Evolutionary conservation across 306 rosid species (phyloP).

Genomic region (Pterocarpus santalinus): DNA sequence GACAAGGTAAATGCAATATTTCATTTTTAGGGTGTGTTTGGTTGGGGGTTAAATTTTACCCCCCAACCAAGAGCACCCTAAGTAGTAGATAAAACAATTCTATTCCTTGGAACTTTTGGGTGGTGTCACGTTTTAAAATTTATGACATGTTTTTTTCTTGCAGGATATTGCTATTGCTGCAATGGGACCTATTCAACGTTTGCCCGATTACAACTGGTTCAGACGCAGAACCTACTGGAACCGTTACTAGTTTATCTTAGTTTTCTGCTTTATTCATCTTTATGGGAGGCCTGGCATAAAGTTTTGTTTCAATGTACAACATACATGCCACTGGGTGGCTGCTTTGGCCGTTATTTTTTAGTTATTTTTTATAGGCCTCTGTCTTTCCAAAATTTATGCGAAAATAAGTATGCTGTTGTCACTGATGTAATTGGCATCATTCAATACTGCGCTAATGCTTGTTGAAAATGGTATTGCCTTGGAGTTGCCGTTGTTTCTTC

Average conservation of each 20-base stretch:
- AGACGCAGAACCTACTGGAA: slow-evolving; percentile 97
- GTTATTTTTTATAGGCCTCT: slow-evolving; percentile 45
- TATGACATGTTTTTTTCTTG: slow-evolving; percentile 14
- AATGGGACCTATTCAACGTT: slow-evolving; percentile 72
- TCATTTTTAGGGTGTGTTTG: too few relatives aligned
- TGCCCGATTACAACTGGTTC: slow-evolving; percentile 93
- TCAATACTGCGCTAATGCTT: slow-evolving; percentile 28
- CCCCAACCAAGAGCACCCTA: background rate
- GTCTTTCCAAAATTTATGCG: slow-evolving; percentile 57
- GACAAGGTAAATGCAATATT: slow-evolving; percentile 72
- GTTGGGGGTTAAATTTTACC: too few relatives aligned
- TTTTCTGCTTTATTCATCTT: slow-evolving; percentile 43
- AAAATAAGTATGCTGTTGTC: slow-evolving; percentile 62
- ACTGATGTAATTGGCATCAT: slow-evolving; percentile 49
- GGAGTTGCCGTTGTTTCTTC: slow-evolving; percentile 7
- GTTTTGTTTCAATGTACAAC: slow-evolving; percentile 44
- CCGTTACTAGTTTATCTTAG: slow-evolving; percentile 68
- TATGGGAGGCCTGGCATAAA: slow-evolving; percentile 51
- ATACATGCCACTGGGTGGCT: slow-evolving; percentile 52
- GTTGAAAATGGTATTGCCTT: slow-evolving; percentile 36
- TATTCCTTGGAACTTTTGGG: background rate
- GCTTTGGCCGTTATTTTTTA: slow-evolving; percentile 54
- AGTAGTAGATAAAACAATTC: background rate
- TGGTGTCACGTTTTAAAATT: background rate
- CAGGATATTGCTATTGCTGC: slow-evolving; percentile 88